phyloP scores from a whole-genome alignment of 2,329 filamentous ascomycete genomes.

The Xylaria sp. region DNA sequence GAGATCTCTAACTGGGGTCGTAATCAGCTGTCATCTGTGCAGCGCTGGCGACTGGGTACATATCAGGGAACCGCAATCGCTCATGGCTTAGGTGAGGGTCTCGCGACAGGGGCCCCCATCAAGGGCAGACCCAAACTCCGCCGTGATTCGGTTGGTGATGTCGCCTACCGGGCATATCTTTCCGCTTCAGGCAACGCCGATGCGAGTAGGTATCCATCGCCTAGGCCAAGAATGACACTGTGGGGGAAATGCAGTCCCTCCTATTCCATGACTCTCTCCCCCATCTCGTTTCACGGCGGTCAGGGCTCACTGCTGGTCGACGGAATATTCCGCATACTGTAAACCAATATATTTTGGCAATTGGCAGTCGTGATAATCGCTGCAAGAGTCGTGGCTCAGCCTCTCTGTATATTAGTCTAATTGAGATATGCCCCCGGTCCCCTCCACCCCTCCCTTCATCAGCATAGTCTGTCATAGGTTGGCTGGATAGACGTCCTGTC shows the following conservation, averaged over 20 bases:
- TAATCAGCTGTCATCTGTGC: not conserved
- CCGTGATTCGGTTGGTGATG: not conserved
- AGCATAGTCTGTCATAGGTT: not conserved
- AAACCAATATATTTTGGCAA: not conserved
- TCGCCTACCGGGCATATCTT: not conserved
- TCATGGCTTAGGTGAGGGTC: not conserved
- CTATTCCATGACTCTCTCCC: not conserved
- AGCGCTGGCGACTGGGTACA: not conserved
- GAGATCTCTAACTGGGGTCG: not conserved
- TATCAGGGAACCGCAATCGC: not conserved
- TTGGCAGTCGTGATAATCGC: not conserved
- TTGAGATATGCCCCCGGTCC: not conserved
- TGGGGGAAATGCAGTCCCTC: not conserved
- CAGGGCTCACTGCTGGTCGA: not conserved
- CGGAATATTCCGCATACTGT: not conserved
- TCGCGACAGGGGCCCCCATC: not conserved
- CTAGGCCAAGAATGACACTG: not conserved
- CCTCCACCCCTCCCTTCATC: not conserved
- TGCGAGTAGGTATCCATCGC: not conserved
- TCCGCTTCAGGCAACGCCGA: not conserved
- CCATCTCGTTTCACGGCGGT: not conserved
- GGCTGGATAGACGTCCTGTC: not conserved
- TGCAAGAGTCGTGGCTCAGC: not conserved
- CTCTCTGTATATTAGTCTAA: not conserved
- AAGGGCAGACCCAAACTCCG: not conserved